phyloP scores from a whole-genome alignment of 2,329 filamentous ascomycete species.

The Cytospora piceae region DNA sequence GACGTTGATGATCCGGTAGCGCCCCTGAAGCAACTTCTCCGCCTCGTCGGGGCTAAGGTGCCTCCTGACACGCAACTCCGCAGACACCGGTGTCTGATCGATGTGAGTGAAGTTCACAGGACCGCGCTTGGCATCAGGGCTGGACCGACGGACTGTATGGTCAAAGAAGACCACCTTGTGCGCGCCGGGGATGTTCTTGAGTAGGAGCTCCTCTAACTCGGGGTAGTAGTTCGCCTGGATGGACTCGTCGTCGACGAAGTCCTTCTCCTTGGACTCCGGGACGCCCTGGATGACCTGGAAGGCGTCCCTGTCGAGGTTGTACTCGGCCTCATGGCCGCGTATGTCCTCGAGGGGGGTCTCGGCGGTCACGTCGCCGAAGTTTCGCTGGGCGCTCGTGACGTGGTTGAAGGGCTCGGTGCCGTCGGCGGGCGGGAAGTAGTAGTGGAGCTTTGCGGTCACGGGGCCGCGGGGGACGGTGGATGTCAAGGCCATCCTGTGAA shows the following conservation, averaged over 20 bases:
- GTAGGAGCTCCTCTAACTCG: conserved; percentile 74
- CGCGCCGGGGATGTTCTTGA: conserved; percentile 68
- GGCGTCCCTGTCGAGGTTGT: conserved; percentile 53
- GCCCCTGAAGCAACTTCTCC: conserved; percentile 63
- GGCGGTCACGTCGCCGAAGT: conserved; percentile 59
- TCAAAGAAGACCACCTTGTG: conserved; percentile 77
- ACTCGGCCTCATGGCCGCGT: conserved; percentile 32
- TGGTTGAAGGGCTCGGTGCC: conserved; percentile 66
- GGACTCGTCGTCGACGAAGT: conserved; percentile 70
- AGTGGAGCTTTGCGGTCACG: conserved; percentile 66
- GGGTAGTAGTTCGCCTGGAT: conserved; percentile 80
- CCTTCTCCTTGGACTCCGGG: conserved; percentile 57
- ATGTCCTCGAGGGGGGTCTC: conserved; percentile 56
- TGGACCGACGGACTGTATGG: conserved; percentile 78
- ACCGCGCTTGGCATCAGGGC: conserved; percentile 60
- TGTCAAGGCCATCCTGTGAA: conserved; percentile 45
- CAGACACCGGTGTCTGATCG: conserved; percentile 75
- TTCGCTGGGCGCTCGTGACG: conserved; percentile 66
- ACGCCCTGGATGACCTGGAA: conserved; percentile 69
- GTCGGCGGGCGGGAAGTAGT: conserved; percentile 65
- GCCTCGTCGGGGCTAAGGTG: conserved; percentile 70
- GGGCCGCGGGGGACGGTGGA: conserved; percentile 57
- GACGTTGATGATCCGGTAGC: conserved; percentile 85
- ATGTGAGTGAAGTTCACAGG: conserved; percentile 79
- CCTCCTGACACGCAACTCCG: conserved; percentile 66